Evolutionary conservation across 768 basidiomycete species (phyloP).

Genomic region (Agaricus sinodeliciosus): DNA sequence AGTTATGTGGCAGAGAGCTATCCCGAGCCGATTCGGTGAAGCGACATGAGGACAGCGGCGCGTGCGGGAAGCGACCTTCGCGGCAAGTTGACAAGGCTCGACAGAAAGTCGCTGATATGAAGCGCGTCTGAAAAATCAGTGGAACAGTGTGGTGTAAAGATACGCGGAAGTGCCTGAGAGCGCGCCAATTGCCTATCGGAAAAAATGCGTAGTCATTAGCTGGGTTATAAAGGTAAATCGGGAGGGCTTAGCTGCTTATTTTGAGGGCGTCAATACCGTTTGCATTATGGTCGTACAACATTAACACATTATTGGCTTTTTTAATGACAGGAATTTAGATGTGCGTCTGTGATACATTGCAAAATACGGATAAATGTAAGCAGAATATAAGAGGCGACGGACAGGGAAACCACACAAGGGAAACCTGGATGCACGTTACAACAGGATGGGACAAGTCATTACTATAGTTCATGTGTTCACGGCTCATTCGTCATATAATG

Average conservation of each 20-base stretch:
- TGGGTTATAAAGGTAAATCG: neutral
- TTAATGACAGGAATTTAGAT: neutral
- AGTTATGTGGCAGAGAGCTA: slow-evolving; percentile 9
- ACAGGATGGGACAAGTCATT: neutral
- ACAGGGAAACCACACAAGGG: neutral
- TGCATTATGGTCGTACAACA: neutral
- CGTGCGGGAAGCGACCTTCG: slow-evolving; percentile 20
- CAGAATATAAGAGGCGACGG: neutral
- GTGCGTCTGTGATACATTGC: slow-evolving; percentile 3
- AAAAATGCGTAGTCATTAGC: neutral
- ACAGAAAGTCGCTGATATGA: neutral
- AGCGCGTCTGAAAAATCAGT: neutral
- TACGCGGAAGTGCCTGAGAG: neutral
- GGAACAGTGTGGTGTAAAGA: neutral
- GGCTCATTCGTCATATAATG: too few species aligned
- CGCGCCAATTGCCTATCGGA: neutral
- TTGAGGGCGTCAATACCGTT: neutral
- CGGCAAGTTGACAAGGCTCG: neutral
- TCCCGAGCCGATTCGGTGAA: slow-evolving; percentile 23
- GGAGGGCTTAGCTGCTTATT: slow-evolving; percentile 5
- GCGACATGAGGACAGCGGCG: slow-evolving; percentile 18
- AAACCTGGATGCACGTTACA: neutral
- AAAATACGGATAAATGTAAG: slow-evolving; percentile 9
- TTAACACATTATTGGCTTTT: neutral
- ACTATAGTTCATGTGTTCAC: too few species aligned